A percentile compares a stretch with the other conserved stretches of the same genome.
These are phyloP conservation scores for Balamuthia mandrillaris DNA, from an alignment of 208 protist species.

Conservation along the genomic window DNA sequence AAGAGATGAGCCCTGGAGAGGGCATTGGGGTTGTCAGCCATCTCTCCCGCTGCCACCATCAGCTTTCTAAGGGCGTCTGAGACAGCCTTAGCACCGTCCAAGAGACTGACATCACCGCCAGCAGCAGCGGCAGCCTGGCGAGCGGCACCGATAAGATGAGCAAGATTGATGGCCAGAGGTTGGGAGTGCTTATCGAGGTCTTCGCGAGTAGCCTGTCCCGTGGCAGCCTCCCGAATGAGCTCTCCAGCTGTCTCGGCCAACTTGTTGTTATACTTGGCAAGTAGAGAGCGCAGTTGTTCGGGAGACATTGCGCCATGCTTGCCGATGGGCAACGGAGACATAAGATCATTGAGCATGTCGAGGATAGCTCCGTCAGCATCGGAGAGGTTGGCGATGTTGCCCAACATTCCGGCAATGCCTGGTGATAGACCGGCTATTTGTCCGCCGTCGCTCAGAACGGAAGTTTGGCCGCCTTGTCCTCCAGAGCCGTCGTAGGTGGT, in stretches of 20 bases:
- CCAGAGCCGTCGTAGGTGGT: constrained; percentile 23
- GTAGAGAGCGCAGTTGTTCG: constrained; percentile 51
- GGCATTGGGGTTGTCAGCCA: constrained; percentile 37
- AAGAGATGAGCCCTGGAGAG: constrained; percentile 25
- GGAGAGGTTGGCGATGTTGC: constrained; percentile 24
- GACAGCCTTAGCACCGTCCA: constrained; percentile 40
- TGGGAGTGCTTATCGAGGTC: constrained; percentile 38
- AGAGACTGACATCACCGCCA: constrained; percentile 23
- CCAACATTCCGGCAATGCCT: constrained; percentile 44
- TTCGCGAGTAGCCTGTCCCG: not conserved
- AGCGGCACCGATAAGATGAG: constrained; percentile 28
- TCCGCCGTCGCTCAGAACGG: constrained; percentile 20
- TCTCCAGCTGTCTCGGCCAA: constrained; percentile 41
- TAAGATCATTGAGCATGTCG: constrained; percentile 38
- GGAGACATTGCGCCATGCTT: constrained; percentile 50
- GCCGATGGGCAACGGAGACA: constrained; percentile 28
- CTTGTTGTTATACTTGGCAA: constrained; percentile 43
- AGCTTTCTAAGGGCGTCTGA: constrained; percentile 31
- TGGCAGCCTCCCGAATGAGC: constrained; percentile 39
- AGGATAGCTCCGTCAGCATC: constrained; percentile 34
- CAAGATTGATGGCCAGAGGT: constrained; percentile 25
- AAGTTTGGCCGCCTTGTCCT: constrained; percentile 6
- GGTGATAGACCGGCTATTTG: constrained; percentile 33
- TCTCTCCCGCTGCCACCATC: constrained; percentile 23
- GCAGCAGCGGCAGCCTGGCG: constrained; percentile 22